Percentiles rank a stretch among this genome's conserved stretches.
Evolutionary conservation across 345 rosid genomes (phyloP).

Genomic region (Rubroshorea leprosula): DNA sequence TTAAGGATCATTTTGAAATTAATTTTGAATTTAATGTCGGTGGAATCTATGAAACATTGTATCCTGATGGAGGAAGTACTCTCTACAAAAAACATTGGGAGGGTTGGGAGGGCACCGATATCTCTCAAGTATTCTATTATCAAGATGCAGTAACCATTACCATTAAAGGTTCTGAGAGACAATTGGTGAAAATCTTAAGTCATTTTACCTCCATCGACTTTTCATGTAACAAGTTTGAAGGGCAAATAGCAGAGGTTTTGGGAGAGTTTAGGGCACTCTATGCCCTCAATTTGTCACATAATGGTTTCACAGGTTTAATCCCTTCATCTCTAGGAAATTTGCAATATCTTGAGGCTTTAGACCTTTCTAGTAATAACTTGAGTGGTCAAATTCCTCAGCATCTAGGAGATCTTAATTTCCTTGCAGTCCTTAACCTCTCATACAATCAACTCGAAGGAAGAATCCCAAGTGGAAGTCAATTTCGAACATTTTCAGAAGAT

Average conservation of each 20-base stretch:
- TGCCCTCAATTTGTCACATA: not conserved
- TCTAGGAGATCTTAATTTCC: slow-evolving; percentile 24
- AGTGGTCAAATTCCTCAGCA: slow-evolving; percentile 20
- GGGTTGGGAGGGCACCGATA: too few species aligned
- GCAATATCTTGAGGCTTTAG: slow-evolving; percentile 14
- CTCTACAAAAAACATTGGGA: too few species aligned
- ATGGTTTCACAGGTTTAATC: not conserved
- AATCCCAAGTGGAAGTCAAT: not conserved
- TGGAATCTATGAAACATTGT: too few species aligned
- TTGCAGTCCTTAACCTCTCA: slow-evolving; percentile 1
- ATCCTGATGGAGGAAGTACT: too few species aligned
- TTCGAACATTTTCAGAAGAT: not conserved
- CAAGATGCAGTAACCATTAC: slow-evolving; percentile 34
- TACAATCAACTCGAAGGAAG: not conserved
- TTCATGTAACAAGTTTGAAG: slow-evolving; percentile 7
- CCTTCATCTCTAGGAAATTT: slow-evolving; percentile 18
- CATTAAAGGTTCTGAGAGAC: slow-evolving; percentile 33
- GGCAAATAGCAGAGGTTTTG: not conserved
- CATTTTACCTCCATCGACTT: slow-evolving; percentile 37
- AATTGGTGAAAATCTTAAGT: slow-evolving; percentile 38
- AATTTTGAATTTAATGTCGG: not conserved
- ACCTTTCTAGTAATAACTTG: slow-evolving; percentile 24
- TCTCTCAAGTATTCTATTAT: slow-evolving; percentile 5
- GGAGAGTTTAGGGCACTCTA: not conserved
- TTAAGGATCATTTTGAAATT: too few species aligned